Evolutionary conservation across 169 alveolate genomes (phyloP), one percentile per base, ranked within the genome.

Genomic region (Plasmodium vivax): DNA sequence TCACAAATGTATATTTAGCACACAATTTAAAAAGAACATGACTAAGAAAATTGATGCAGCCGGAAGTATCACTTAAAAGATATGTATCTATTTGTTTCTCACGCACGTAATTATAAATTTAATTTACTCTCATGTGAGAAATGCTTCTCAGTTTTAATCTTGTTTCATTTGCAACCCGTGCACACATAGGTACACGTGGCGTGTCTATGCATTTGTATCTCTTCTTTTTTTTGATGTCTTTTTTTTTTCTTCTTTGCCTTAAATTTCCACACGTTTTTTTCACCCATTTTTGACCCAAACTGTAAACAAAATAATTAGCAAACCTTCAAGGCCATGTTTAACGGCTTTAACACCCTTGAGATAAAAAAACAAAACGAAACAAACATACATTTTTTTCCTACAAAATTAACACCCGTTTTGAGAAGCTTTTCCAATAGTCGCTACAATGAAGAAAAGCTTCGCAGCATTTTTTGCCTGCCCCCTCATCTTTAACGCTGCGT

Each of bases 391-490:
- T 62, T 62, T 62, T 62, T 62, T 7, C 34, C 12, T 62, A 27
- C 34, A 27, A 62, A 62, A 2, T 62, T 62, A 14, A 62, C 75
- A n/a, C 75, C 10, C 36, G 4, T 62, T 62, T 62, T 62, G 30
- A 62, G 36, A 62, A 62, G 75, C 75, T 62, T 62, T 81, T 47
- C 62, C 19, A 45, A 0, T 43, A 80, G 85, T 80, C 34, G 54
- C 56, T 68, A 84, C 54, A 84, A 84, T 84, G 92, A 19, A 84
- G 74, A 84, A 62, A 68, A n/a, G 47, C 8, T 84, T 62, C 32
- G 36, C 43, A 4, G n/a, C 47, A 84, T 41, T 84, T 38, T 84
- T 68, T 84, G 19, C 73, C n/a, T 84, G 4, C 75, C 47, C 9
- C 1, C 74, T 84, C 19, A 36, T 84, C 10, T 71, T 84, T 19